Evolutionary conservation across 352 stramenopile genomes (phyloP), one percentile per base, ranked within the genome.

Genomic region (Phytophthora cryptogea): DNA sequence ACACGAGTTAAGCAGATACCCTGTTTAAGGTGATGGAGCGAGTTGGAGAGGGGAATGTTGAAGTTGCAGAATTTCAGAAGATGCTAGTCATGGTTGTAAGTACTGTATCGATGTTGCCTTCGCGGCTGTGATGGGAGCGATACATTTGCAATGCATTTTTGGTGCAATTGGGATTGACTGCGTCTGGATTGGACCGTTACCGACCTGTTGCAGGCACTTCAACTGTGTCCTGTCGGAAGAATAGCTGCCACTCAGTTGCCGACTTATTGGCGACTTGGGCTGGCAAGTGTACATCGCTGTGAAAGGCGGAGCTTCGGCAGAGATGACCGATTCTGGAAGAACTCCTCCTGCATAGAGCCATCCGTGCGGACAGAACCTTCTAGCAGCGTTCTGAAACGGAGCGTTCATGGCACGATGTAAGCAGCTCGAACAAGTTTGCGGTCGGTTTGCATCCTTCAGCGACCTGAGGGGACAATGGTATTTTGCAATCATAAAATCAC

Each of bases 341-440:
- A 54, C 17, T n/a, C 17, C 31, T 14, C 16, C 5, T 14, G 36
- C 23, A 41, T 47, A 61, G 43, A 28, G 43, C 14, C 20, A 26
- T 31, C 16, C 7, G 28, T 9, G 28, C 30, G n/a, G 55, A 44
- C 17, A 32, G 57, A 65, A 65, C 5, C 40, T 65, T 65, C 57
- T 39, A 59, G 48, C 27, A 59, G 57, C 49, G 40, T 59, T 65
- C 57, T 54, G 43, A 53, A 62, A 46, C 53, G 31, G 46, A 5
- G 46, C 7, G 17, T 26, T 42, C 26, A 36, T 23, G 9, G 23
- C 11, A n/a, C n/a, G n/a, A n/a, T 44, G 16, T 36, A 33, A 8
- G 5, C 10, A n/a, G 28, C 28, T 11, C 7, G 41, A 47, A 23
- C 20, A 23, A 23, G 20, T 23, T 23, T 23, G 20, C 20, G 20